Base-by-base conservation (phyloP, 139 green algal genomes). In the Micractinium sp. region DNA sequence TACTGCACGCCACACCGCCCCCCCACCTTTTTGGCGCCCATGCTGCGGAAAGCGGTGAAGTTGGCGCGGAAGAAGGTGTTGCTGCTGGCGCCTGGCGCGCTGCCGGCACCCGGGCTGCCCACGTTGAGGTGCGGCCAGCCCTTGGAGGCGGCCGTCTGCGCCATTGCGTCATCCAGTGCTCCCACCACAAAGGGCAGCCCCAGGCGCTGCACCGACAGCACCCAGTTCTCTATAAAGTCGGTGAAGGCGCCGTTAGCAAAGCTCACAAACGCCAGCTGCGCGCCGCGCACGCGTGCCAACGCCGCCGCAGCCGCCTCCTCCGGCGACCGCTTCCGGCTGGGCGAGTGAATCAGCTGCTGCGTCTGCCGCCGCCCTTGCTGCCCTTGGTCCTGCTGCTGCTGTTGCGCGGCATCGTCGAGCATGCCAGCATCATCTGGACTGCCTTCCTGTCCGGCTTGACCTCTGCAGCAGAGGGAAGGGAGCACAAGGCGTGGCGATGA, bases 181-280 rank as follows among this genome's bases (percentile, higher is more conserved):
- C 76, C 76, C 76, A 82, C 76, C 76, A 85, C 41, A 69, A 85
- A 85, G 47, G 79, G 79, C 79, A 85, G 79, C 25, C 79, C 79
- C 79, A 85, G 47, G 25, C 79, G 79, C 47, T 39, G 41, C 29
- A 85, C 31, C 16, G 35, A 61, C 25, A 36, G 4, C 79, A 67
- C 41, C 79, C 79, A 85, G 47, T 85, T 85, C 2, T 29, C 31
- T 53, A 85, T 29, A 20, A 82, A 82, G 76, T 56, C 38, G 76
- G 31, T 33, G 38, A 82, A 82, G 38, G 76, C 76, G 22, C 38
- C 76, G 76, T 82, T 82, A 16, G 38, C 76, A 82, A 82, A 82
- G 36, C 38, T 82, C 36, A 82, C 38, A 33, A 82, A 82, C 4
- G 76, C 76, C 13, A 82, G 22, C 19, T 25, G 76, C 0, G 76